A percentile compares a stretch with the other conserved stretches of the same genome.
These are phyloP conservation scores for Fraxinus pennsylvanica DNA, from an alignment of 257 asterid genomes.

Conservation along the genomic window DNA sequence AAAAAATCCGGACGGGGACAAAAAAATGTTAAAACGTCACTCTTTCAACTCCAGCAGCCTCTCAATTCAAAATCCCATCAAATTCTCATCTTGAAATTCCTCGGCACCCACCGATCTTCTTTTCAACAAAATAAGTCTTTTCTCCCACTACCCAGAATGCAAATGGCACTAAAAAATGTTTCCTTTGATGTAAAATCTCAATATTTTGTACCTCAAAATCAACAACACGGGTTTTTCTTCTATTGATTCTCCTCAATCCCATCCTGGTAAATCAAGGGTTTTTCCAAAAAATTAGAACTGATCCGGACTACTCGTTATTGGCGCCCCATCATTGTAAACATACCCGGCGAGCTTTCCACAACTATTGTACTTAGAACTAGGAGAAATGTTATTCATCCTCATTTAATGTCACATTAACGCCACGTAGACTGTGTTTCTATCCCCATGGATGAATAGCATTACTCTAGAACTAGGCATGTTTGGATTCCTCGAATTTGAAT, in stretches of 20 bases:
- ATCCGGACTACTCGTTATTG: constrained; percentile 64
- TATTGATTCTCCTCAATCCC: constrained; percentile 35
- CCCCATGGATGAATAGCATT: too few relatives aligned
- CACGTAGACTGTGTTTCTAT: too few relatives aligned
- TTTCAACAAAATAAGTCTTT: constrained; percentile 23
- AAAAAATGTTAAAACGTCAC: constrained; percentile 40
- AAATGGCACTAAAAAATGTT: constrained; percentile 21
- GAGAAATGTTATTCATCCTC: not conserved
- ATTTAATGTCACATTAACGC: too few relatives aligned
- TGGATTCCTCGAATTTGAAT: constrained; percentile 80
- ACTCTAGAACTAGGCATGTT: constrained; percentile 57
- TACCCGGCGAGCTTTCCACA: constrained; percentile 71
- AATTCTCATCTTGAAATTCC: constrained; percentile 32
- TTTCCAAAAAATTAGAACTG: constrained; percentile 44
- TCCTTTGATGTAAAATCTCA: constrained; percentile 56
- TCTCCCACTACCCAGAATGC: constrained; percentile 25
- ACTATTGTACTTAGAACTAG: constrained; percentile 63
- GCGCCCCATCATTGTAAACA: constrained; percentile 89
- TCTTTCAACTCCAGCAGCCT: constrained; percentile 35
- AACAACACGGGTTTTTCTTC: constrained; percentile 41
- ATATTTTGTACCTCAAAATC: constrained; percentile 55
- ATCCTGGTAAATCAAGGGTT: constrained; percentile 43
- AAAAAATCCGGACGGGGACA: constrained; percentile 67
- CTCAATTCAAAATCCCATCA: constrained; percentile 46
- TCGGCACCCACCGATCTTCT: constrained; percentile 27